phyloP scores from a whole-genome alignment of 768 basidiomycete species.

The Baorangia bicolor region DNA sequence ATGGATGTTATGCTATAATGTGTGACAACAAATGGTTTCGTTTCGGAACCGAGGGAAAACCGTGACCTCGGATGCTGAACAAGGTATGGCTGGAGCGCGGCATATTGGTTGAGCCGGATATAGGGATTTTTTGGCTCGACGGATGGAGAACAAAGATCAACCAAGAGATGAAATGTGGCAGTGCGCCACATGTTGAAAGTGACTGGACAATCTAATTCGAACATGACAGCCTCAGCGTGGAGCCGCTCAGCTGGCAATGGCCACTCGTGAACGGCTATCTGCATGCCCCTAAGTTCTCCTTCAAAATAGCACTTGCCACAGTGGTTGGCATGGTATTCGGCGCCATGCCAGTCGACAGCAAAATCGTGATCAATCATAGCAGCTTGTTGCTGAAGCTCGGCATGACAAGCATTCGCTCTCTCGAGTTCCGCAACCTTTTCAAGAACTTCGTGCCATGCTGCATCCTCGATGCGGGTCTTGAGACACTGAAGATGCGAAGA shows the following conservation, averaged over 20 bases:
- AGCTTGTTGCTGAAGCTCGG: slow-evolving; percentile 14
- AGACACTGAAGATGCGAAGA: slow-evolving; percentile 27
- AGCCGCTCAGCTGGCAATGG: slow-evolving; percentile 36
- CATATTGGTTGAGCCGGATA: slow-evolving; percentile 15
- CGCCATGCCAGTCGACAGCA: background rate
- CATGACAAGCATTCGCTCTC: slow-evolving; percentile 28
- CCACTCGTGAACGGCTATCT: too few relatives aligned
- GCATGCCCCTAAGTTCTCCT: slow-evolving; percentile 9
- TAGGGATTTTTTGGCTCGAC: too few relatives aligned
- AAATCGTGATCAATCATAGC: slow-evolving; percentile 5
- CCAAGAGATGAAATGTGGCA: too few relatives aligned
- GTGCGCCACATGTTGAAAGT: too few relatives aligned
- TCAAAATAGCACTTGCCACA: slow-evolving; percentile 34
- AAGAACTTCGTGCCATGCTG: slow-evolving; percentile 20
- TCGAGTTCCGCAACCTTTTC: slow-evolving; percentile 26
- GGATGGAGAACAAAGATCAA: too few relatives aligned
- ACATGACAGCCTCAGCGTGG: slow-evolving; percentile 34
- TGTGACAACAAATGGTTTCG: too few relatives aligned
- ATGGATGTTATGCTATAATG: too few relatives aligned
- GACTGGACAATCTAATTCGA: slow-evolving; percentile 44
- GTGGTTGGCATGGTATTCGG: background rate
- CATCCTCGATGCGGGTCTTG: slow-evolving; percentile 30
- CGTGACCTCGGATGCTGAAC: too few relatives aligned
- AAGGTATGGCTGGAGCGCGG: slow-evolving; percentile 8
- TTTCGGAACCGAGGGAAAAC: too few relatives aligned